A percentile compares a stretch with the other conserved stretches of the same genome.
Conservation (phyloP, 108 stramenopile genomes). For the Licmophora abbreviata region DNA sequence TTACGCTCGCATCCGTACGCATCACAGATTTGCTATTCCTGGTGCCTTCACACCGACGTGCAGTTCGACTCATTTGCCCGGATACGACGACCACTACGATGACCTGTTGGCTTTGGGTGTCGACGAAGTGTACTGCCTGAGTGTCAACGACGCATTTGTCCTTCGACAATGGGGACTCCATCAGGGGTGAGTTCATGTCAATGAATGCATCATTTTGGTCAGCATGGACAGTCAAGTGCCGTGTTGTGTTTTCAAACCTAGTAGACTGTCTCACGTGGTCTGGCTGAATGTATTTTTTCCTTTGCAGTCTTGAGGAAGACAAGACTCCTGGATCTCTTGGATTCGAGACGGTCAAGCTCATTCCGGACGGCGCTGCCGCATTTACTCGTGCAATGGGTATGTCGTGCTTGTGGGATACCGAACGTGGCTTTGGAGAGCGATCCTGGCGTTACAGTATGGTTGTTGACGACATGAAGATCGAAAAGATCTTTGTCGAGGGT, state of each 20-base stretch:
- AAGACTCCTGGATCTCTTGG: conserved; percentile 29
- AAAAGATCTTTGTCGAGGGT: conserved; percentile 36
- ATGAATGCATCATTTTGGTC: not conserved
- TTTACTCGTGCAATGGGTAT: conserved; percentile 60
- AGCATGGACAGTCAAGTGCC: not conserved
- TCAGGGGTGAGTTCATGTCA: conserved; percentile 9
- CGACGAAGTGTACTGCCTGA: conserved; percentile 50
- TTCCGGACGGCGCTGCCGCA: conserved; percentile 38
- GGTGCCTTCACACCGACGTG: conserved; percentile 53
- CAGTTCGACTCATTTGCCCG: conserved; percentile 39
- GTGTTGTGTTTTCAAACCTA: not conserved
- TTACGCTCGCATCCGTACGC: too few species aligned
- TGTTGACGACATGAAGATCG: conserved; percentile 35
- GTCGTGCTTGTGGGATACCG: conserved; percentile 24
- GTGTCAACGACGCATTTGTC: conserved; percentile 58
- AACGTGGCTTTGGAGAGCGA: conserved; percentile 46
- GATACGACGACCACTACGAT: conserved; percentile 36
- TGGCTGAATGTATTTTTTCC: not conserved
- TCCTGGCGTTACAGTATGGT: conserved; percentile 45
- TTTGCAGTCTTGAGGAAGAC: conserved; percentile 25
- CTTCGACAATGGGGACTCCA: conserved; percentile 41
- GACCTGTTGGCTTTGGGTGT: conserved; percentile 27
- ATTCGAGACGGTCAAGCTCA: conserved; percentile 38
- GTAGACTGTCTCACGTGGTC: not conserved
- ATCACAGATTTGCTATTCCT: conserved; percentile 28